These are phyloP conservation scores for Pichia sp. DNA, from an alignment of 1,139 yeast genomes.

Conservation along the genomic window DNA sequence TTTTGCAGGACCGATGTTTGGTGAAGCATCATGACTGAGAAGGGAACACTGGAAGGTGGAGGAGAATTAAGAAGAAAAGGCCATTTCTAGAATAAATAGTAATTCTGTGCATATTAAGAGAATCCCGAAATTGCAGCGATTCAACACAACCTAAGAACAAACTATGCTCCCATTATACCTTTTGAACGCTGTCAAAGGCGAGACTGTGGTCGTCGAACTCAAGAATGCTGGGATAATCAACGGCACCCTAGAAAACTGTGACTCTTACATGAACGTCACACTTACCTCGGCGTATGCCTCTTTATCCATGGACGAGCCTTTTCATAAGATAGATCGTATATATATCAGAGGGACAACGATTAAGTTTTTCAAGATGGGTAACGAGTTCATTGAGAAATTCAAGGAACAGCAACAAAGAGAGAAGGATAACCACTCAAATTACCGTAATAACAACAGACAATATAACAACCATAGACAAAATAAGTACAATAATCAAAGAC, in stretches of 20 bases:
- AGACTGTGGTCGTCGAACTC: slow-evolving; percentile 82
- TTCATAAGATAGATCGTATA: slow-evolving; percentile 67
- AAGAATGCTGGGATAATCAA: slow-evolving; percentile 88
- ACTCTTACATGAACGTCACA: slow-evolving; percentile 94
- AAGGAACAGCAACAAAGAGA: slow-evolving; percentile 44
- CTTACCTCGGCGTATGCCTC: slow-evolving; percentile 74
- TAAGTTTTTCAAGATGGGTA: slow-evolving; percentile 63
- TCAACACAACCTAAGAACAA: background rate
- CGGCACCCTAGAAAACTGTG: slow-evolving; percentile 83
- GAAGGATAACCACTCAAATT: slow-evolving; percentile 26
- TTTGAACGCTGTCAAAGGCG: slow-evolving; percentile 86
- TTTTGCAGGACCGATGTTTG: background rate
- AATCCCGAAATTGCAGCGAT: background rate
- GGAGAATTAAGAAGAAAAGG: background rate
- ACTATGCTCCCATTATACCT: slow-evolving; percentile 81
- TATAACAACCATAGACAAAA: slow-evolving; percentile 13
- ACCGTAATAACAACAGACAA: slow-evolving; percentile 26
- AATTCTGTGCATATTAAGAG: background rate
- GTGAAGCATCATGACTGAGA: background rate
- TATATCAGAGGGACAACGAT: slow-evolving; percentile 84
- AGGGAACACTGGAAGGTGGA: background rate
- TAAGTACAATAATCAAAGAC: slow-evolving; percentile 13
- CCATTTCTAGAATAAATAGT: background rate
- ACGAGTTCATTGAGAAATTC: slow-evolving; percentile 71
- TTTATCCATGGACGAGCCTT: slow-evolving; percentile 59